Evolutionary conservation across 2,329 filamentous ascomycete genomes (phyloP).

Genomic region (Diaporthe longicolla): DNA sequence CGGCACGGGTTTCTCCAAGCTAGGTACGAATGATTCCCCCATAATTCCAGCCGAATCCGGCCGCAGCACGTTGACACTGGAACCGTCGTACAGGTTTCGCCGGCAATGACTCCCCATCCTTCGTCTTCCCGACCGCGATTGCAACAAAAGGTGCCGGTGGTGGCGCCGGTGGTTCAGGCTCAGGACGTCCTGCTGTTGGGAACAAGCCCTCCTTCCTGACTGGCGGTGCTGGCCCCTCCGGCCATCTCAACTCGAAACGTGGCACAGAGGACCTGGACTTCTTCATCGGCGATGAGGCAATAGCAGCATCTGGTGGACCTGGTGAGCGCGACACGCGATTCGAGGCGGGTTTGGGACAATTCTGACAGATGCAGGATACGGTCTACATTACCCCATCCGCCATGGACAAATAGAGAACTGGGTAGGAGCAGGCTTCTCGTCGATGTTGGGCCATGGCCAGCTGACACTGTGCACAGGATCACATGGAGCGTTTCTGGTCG

Average conservation of each 20-base stretch:
- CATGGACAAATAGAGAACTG: conserved; percentile 99
- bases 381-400: conserved; percentile 95
- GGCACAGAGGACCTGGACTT: conserved; percentile 98
- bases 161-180: conserved; percentile 81
- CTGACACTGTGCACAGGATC: conserved; percentile 74
- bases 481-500: conserved; percentile 99
- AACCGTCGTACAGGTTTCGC: conserved; percentile 80
- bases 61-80: background rate
- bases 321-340: conserved; percentile 63
- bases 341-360: background rate
- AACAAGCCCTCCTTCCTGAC: conserved; percentile 97
- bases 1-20: conserved; percentile 99
- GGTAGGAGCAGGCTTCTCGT: conserved; percentile 67
- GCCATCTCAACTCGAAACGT: conserved; percentile 90
- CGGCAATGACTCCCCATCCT: conserved; percentile 98
- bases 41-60: conserved; percentile 34
- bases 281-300: conserved; percentile 97
- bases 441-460: background rate
- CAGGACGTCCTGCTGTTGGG: conserved; percentile 88
- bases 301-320: conserved; percentile 85
- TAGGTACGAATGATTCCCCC: conserved; percentile 74
- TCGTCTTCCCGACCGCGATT: conserved; percentile 99
- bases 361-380: conserved; percentile 76
- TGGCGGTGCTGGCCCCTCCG: conserved; percentile 85
- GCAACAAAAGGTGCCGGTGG: conserved; percentile 88